Evolutionary conservation across 768 basidiomycete genomes (phyloP), one percentile per base, ranked within the genome.

Genomic region (Basidioascus undulatus): DNA sequence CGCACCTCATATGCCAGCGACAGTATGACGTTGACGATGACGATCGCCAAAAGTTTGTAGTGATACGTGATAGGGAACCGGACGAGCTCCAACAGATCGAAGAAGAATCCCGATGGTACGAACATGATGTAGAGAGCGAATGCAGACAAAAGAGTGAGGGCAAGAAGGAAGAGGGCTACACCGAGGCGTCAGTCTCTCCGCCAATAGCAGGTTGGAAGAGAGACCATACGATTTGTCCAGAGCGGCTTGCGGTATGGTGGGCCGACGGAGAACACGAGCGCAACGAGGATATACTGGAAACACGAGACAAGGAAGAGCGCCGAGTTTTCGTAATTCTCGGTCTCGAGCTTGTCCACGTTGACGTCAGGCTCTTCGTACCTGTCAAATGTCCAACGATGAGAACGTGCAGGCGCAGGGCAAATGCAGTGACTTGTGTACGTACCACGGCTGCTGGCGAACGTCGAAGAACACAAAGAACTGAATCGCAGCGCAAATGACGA

Each of bases 251-350:
- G 71, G 58, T 89, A 98, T 4, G 92, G 92, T 3, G 87, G 87
- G 0, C 92, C 92, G 49, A 96, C 92, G 55, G 82, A 89, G 62
- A 96, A 98, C 1, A 96, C 84, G 0, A 76, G 89, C 11, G 89
- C 92, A 7, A 92, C 81, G 37, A 96, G 64, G 52, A 96, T 82
- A 57, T 98, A 98, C 61, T 98, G 92, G 72, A 96, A 96, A 46
- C 84, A 92, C 9, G 92, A 94, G 33, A 94, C 64, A 48, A 94
- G 59, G 62, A 98, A 98, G 42, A 98, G 59, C 23, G 69, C 72
- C 5, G 92, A 74, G 56, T 98, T 94, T 57, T 96, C 92, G 52
- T 69, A 87, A 55, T 87, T 94, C 32, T 62, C 70, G 18, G 82
- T 74, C 44, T 83, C 70, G 33, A 96, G 65, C 50, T 81, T 71